Base-by-base conservation (phyloP, 495 filamentous ascomycete genomes). In the Penicillium egyptiacum region DNA sequence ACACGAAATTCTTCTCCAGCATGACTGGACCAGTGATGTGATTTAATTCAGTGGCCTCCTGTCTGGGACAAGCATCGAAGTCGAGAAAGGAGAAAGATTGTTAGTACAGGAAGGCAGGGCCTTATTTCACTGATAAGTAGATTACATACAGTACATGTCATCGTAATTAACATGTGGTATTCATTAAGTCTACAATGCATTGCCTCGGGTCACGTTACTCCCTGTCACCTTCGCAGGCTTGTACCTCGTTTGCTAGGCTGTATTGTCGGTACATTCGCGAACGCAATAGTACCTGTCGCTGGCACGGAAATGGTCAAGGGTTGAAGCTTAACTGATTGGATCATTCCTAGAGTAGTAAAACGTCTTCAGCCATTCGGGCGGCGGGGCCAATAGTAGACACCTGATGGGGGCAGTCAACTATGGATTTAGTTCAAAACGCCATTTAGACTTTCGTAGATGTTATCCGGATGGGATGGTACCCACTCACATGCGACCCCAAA, bases 121-220 rank as follows among this genome's bases (percentile, higher is more conserved):
- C 11, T 45, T 45, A 45, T 45, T 45, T 45, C 43, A 45, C 12
- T 45, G 28, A 30, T 3, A 30, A 30, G 22, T 23, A 6, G 5
- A 26, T 22, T 45, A 45, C 43, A 42, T 42, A 42, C 40, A 42
- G 17, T 42, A 40, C 37, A 40, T 40, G 17, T 17, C 17, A 42
- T 22, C 17, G 43, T 45, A 45, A 45, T 45, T 45, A 26, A 45
- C 42, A 45, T 45, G 43, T 45, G 43, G 22, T 45, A 26, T 45
- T 45, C 11, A 45, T 45, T 26, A 26, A 45, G 22, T 45, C 12
- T 45, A 16, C 30, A 11, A 31, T 12, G 30, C 10, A 31, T 31
- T 31, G 30, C 30, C 30, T 31, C 30, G 30, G 10, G 10, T 12
- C 30, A 31, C 30, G 30, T 12, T 31, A 12, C 9, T 31, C 10